A percentile compares a stretch with the other conserved stretches of the same genome.
Evolutionary conservation across 768 basidiomycete genomes (phyloP).

Genomic region (Hydnomerulius pinastri): DNA sequence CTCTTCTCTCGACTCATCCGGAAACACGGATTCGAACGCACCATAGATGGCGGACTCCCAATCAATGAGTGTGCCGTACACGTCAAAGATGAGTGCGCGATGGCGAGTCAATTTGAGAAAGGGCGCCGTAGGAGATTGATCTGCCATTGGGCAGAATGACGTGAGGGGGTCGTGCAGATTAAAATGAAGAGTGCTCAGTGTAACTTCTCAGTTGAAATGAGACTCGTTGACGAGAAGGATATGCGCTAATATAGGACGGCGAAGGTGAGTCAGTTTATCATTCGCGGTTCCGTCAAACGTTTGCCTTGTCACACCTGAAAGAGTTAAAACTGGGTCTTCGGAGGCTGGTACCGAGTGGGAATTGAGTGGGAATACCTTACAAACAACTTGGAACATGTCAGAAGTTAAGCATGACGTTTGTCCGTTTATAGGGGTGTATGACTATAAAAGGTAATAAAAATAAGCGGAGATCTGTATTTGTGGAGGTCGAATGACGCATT

Average conservation of each 20-base stretch:
- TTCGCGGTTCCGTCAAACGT: constrained; percentile 3
- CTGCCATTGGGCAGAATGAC: constrained; percentile 18
- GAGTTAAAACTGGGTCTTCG: too few relatives aligned
- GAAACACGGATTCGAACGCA: constrained; percentile 38
- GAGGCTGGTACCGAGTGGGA: too few relatives aligned
- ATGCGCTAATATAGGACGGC: neutral
- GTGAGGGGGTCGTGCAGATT: constrained; percentile 21
- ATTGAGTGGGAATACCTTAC: too few relatives aligned
- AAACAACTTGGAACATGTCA: too few relatives aligned
- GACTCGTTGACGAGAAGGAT: neutral
- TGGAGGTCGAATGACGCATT: too few relatives aligned
- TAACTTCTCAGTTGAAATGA: neutral
- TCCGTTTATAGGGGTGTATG: too few relatives aligned
- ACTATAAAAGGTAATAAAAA: too few relatives aligned
- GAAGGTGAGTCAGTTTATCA: neutral
- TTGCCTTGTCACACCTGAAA: too few relatives aligned
- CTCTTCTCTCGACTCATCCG: constrained; percentile 31
- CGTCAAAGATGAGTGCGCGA: constrained; percentile 65
- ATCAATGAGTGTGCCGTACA: constrained; percentile 76
- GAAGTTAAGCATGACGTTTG: too few relatives aligned
- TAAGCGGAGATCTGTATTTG: too few relatives aligned
- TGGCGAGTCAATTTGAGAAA: constrained; percentile 19
- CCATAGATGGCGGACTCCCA: constrained; percentile 73
- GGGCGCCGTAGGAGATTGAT: constrained; percentile 4
- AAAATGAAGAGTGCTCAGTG: neutral